Conservation (phyloP, 306 rosid species). For the Urtica urens region DNA sequence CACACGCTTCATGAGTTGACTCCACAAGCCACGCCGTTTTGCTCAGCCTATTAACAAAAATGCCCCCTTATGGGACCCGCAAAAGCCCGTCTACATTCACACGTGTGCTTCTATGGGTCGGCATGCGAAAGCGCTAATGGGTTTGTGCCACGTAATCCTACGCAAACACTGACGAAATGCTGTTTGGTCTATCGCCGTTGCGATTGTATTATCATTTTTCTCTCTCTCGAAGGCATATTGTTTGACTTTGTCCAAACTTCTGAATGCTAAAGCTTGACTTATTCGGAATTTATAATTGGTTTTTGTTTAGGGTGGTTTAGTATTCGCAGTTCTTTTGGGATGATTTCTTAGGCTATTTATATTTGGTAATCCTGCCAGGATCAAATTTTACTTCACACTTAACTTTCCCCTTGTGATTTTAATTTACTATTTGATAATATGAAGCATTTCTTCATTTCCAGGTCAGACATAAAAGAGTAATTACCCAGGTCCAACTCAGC, state of each 20-base stretch:
- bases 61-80: not conserved
- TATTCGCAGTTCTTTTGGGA: too few species aligned
- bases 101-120: not conserved
- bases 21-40: slow-evolving; percentile 6
- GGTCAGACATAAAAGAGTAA: too few species aligned
- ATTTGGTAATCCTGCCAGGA: too few species aligned
- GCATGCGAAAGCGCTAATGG: slow-evolving; percentile 2
- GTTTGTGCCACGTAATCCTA: not conserved
- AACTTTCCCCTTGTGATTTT: too few species aligned
- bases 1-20: slow-evolving; percentile 26
- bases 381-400: too few species aligned
- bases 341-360: too few species aligned
- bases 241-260: not conserved
- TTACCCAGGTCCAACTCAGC: too few species aligned
- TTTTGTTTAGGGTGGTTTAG: too few species aligned
- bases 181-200: not conserved
- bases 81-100: not conserved
- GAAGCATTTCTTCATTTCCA: too few species aligned
- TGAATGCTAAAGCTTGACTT: too few species aligned
- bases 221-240: not conserved
- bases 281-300: too few species aligned
- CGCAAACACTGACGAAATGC: not conserved
- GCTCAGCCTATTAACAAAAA: not conserved
- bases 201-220: not conserved
- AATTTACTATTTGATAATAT: too few species aligned